A percentile compares a stretch with the other conserved stretches of the same genome.
These are phyloP conservation scores for Alternaria brassicicola DNA, from an alignment of 2,329 filamentous ascomycete genomes.

Conservation along the genomic window DNA sequence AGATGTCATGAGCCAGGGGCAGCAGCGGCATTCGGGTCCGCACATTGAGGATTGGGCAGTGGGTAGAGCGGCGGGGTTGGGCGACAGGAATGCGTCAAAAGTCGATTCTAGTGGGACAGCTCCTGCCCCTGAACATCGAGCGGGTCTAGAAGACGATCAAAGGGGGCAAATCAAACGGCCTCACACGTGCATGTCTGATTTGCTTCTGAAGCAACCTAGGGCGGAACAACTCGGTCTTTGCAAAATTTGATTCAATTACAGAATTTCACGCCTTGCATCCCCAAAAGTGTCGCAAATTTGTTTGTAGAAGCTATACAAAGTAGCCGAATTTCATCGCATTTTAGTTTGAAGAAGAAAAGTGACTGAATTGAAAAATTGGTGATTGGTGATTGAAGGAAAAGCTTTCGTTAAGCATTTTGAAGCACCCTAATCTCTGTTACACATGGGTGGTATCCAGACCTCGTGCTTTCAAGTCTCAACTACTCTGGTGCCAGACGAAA, in stretches of 20 bases:
- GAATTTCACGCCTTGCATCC: neutral
- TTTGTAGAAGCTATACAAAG: conserved; percentile 7
- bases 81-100: neutral
- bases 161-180: neutral
- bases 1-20: neutral
- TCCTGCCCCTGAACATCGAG: conserved; percentile 1
- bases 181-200: neutral
- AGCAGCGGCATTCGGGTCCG: neutral
- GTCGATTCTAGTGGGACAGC: neutral
- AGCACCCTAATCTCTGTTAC: conserved; percentile 19
- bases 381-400: neutral
- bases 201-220: neutral
- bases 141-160: neutral
- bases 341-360: conserved; percentile 12
- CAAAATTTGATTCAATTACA: conserved; percentile 11
- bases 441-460: conserved; percentile 36
- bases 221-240: neutral
- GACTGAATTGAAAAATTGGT: neutral
- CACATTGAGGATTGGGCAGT: neutral
- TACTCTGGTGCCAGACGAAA: conserved; percentile 25
- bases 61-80: neutral
- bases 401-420: conserved; percentile 5
- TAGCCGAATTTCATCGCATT: conserved; percentile 3
- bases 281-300: conserved; percentile 1
- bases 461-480: conserved; percentile 18